These are phyloP conservation scores for Fulvia fulva DNA, from an alignment of 2,329 filamentous ascomycete species.

Conservation along the genomic window DNA sequence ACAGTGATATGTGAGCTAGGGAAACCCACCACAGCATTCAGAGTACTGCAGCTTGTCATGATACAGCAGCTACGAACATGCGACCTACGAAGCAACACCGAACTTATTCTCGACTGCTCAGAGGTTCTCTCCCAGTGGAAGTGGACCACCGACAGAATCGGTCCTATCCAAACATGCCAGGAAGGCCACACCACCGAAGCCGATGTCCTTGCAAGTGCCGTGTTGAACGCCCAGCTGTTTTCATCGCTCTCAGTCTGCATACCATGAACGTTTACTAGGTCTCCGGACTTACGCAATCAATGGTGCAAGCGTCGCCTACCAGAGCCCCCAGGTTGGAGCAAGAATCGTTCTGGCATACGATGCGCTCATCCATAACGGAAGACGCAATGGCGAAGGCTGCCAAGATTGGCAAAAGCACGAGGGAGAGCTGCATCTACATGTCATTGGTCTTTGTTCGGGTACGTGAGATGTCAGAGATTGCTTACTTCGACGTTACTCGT, in stretches of 20 bases:
- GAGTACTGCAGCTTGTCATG: too few relatives aligned
- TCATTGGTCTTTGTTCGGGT: too few relatives aligned
- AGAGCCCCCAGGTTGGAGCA: neutral
- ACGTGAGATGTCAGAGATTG: too few relatives aligned
- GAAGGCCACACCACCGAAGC: neutral
- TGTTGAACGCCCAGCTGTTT: neutral
- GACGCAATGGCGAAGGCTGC: neutral
- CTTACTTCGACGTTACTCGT: neutral
- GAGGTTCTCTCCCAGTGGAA: too few relatives aligned
- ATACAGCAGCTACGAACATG: too few relatives aligned
- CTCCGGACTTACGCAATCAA: neutral
- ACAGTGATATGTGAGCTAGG: too few relatives aligned
- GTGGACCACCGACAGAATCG: neutral
- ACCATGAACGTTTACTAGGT: neutral
- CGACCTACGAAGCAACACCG: too few relatives aligned
- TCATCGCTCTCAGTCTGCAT: neutral
- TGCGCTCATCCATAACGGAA: neutral
- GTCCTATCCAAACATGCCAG: neutral
- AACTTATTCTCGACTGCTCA: too few relatives aligned
- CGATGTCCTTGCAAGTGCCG: neutral
- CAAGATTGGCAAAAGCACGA: neutral
- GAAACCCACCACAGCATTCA: too few relatives aligned
- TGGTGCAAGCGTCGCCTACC: neutral
- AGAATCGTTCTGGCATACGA: neutral
- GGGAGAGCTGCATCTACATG: neutral